A percentile compares a stretch with the other conserved stretches of the same genome.
These are phyloP conservation scores for Boletus fagicola DNA, from an alignment of 768 basidiomycete species.

Conservation along the genomic window DNA sequence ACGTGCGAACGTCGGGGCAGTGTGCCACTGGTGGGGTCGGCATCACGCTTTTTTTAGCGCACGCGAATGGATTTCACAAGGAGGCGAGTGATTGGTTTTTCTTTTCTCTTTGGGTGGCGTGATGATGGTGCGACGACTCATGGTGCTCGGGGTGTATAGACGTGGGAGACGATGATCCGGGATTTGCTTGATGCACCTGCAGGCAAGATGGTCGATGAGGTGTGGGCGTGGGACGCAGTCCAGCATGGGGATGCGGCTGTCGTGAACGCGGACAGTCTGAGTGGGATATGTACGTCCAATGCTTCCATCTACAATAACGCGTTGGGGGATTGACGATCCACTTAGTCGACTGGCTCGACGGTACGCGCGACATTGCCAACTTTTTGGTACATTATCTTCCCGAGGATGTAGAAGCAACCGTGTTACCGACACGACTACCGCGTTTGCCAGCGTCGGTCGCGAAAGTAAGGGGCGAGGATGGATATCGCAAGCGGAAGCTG, in stretches of 20 bases:
- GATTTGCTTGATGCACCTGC: slow-evolving; percentile 47
- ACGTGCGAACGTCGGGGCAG: slow-evolving; percentile 34
- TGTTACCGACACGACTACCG: slow-evolving; percentile 53
- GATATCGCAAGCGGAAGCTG: slow-evolving; percentile 54
- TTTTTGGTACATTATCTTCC: slow-evolving; percentile 74
- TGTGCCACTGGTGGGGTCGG: not conserved
- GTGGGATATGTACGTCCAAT: slow-evolving; percentile 53
- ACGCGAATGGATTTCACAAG: slow-evolving; percentile 88
- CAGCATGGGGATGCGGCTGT: slow-evolving; percentile 85
- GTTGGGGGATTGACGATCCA: not conserved
- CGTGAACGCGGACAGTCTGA: slow-evolving; percentile 57
- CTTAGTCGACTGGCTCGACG: slow-evolving; percentile 76
- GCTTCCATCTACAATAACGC: not conserved
- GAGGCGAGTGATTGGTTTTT: slow-evolving; percentile 51
- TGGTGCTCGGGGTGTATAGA: slow-evolving; percentile 41
- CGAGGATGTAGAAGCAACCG: slow-evolving; percentile 26
- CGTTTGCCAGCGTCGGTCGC: slow-evolving; percentile 47
- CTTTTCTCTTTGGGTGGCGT: not conserved
- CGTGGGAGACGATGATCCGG: slow-evolving; percentile 70
- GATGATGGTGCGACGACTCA: not conserved
- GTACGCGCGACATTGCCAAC: slow-evolving; percentile 73
- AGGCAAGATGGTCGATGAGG: slow-evolving; percentile 53
- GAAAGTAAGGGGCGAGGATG: slow-evolving; percentile 40
- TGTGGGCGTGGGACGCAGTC: slow-evolving; percentile 82
- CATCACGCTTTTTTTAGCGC: slow-evolving; percentile 71